Conservation (phyloP, 768 basidiomycete genomes). For the Boletus huronensis region DNA sequence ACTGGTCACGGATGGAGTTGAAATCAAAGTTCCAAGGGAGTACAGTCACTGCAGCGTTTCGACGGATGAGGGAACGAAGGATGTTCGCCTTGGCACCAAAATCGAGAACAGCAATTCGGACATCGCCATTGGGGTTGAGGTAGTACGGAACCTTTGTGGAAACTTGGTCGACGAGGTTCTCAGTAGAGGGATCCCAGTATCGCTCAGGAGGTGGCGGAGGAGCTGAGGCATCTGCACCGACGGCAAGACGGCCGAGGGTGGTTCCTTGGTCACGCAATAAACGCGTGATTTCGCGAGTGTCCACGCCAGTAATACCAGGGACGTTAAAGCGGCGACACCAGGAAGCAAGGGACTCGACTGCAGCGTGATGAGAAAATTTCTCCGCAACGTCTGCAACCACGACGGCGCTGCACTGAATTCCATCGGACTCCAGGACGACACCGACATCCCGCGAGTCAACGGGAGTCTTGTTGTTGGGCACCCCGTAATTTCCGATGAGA, state of each 20-base stretch:
- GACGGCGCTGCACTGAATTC: slow-evolving; percentile 88
- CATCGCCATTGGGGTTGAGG: slow-evolving; percentile 81
- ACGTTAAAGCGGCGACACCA: slow-evolving; percentile 92
- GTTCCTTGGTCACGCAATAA: slow-evolving; percentile 96
- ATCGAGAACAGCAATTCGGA: slow-evolving; percentile 93
- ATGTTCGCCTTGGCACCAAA: slow-evolving; percentile 99
- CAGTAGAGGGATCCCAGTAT: slow-evolving; percentile 89
- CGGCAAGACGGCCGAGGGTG: slow-evolving; percentile 85
- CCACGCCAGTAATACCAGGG: slow-evolving; percentile 94
- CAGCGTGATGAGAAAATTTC: slow-evolving; percentile 90
- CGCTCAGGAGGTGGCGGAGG: slow-evolving; percentile 61
- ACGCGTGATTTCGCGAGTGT: slow-evolving; percentile 93
- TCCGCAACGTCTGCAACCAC: slow-evolving; percentile 95
- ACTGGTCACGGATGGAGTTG: slow-evolving; percentile 84
- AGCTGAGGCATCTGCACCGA: slow-evolving; percentile 67
- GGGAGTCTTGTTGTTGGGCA: slow-evolving; percentile 76
- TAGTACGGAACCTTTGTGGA: slow-evolving; percentile 83
- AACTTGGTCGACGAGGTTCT: slow-evolving; percentile 92
- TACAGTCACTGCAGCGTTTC: slow-evolving; percentile 90
- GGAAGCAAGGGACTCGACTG: slow-evolving; percentile 86
- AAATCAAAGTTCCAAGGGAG: slow-evolving; percentile 98
- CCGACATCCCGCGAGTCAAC: slow-evolving; percentile 76
- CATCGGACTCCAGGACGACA: slow-evolving; percentile 82
- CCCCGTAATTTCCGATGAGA: slow-evolving; percentile 98
- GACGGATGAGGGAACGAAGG: slow-evolving; percentile 83